Percentiles rank a stretch among this genome's conserved stretches.
These are phyloP conservation scores for Zasmidium angulare DNA, from an alignment of 2,329 filamentous ascomycete species.

Conservation along the genomic window DNA sequence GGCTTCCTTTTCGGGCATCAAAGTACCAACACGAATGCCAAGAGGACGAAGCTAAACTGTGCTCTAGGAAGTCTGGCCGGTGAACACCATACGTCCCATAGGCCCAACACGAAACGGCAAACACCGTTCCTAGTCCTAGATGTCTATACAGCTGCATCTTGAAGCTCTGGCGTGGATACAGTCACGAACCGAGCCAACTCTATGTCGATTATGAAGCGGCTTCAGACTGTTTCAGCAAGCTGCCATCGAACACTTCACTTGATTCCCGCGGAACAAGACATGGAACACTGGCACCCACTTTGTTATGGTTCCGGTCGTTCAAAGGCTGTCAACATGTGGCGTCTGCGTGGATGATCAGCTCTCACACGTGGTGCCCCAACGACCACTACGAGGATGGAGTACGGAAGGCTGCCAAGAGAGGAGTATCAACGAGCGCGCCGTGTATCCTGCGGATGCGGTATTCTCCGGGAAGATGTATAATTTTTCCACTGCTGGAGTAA, in stretches of 20 bases:
- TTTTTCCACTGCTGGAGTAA: neutral
- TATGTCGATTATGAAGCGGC: neutral
- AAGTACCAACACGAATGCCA: too few relatives aligned
- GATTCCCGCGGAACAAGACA: neutral
- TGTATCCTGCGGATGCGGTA: neutral
- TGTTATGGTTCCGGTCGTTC: neutral
- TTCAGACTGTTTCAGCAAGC: neutral
- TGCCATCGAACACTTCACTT: neutral
- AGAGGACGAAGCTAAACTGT: too few relatives aligned
- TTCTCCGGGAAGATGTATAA: neutral
- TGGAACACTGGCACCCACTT: neutral
- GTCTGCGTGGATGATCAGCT: neutral
- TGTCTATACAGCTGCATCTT: too few relatives aligned
- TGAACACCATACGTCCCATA: too few relatives aligned
- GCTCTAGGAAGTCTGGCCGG: too few relatives aligned
- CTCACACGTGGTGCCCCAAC: neutral
- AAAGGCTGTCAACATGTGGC: neutral
- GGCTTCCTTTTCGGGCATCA: too few relatives aligned
- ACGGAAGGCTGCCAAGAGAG: neutral
- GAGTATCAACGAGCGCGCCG: neutral
- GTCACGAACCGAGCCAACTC: neutral
- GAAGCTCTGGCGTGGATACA: too few relatives aligned
- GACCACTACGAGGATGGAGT: neutral
- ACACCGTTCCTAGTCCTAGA: too few relatives aligned
- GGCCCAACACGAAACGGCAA: too few relatives aligned